Conservation (phyloP, 345 rosid species). For the Populus pruinosa region DNA sequence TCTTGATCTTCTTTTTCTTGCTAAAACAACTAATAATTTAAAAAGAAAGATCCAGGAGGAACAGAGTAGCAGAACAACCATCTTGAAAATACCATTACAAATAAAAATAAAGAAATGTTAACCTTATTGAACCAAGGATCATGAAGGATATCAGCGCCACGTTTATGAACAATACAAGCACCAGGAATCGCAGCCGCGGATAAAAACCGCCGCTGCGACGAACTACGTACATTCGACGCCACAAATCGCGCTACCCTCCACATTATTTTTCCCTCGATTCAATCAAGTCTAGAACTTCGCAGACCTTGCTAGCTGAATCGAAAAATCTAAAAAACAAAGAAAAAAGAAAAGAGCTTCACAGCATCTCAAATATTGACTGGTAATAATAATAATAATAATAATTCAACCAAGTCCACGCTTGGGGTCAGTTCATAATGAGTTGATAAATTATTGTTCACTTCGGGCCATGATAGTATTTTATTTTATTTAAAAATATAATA, state of each 20-base stretch:
- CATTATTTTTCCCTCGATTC: conserved; percentile 35
- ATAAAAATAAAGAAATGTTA: not conserved
- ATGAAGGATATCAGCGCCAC: conserved; percentile 96
- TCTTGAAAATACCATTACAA: not conserved
- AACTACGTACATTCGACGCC: conserved; percentile 43
- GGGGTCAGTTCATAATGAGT: not conserved
- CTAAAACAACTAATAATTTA: not conserved
- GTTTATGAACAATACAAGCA: conserved; percentile 90
- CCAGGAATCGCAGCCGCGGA: conserved; percentile 80
- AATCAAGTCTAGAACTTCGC: not conserved
- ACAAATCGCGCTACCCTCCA: conserved; percentile 57
- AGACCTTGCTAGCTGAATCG: not conserved
- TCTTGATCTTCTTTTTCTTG: not conserved
- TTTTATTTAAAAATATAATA: no score
- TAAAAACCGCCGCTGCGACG: conserved; percentile 35
- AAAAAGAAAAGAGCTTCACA: not conserved
- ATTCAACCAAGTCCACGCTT: not conserved
- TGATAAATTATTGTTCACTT: not conserved
- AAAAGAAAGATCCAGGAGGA: not conserved
- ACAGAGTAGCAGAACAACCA: not conserved
- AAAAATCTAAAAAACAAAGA: not conserved
- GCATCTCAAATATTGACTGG: not conserved
- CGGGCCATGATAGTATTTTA: no score
- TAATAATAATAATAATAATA: not conserved
- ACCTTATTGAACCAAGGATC: conserved; percentile 99